Conservation (phyloP, 352 stramenopile species). For the Pythium aristosporum region DNA sequence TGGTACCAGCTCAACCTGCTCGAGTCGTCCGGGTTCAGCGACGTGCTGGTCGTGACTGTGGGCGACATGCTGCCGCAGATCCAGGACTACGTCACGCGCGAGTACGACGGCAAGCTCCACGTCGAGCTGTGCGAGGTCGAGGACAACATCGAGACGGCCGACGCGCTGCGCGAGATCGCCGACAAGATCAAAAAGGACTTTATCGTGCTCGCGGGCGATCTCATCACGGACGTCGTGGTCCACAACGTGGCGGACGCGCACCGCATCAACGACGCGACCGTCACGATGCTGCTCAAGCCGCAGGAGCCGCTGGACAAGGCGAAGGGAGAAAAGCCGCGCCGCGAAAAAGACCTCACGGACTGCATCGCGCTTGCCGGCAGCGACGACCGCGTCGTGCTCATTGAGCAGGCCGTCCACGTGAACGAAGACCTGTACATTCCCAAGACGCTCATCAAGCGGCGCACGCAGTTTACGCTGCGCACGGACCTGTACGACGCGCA, state of each 20-base stretch:
- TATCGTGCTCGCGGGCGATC: constrained; percentile 75
- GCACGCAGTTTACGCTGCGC: constrained; percentile 69
- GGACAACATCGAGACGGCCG: constrained; percentile 71
- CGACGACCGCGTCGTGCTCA: constrained; percentile 66
- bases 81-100: constrained; percentile 75
- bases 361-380: constrained; percentile 71
- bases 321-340: constrained; percentile 68
- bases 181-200: constrained; percentile 84
- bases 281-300: constrained; percentile 82
- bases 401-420: constrained; percentile 76
- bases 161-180: constrained; percentile 63
- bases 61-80: constrained; percentile 57
- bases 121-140: constrained; percentile 72
- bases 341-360: constrained; percentile 83
- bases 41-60: constrained; percentile 72
- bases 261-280: constrained; percentile 77
- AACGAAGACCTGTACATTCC: constrained; percentile 79
- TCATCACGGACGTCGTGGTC: constrained; percentile 78
- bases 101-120: constrained; percentile 82
- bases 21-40: constrained; percentile 73
- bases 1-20: constrained; percentile 85
- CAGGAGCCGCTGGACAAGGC: constrained; percentile 36
- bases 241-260: constrained; percentile 83
- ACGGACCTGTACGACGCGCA: constrained; percentile 81
- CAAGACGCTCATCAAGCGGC: constrained; percentile 75